phyloP scores from a whole-genome alignment of 371 early-diverging fungal genomes.

The Sporodiniella umbellata region DNA sequence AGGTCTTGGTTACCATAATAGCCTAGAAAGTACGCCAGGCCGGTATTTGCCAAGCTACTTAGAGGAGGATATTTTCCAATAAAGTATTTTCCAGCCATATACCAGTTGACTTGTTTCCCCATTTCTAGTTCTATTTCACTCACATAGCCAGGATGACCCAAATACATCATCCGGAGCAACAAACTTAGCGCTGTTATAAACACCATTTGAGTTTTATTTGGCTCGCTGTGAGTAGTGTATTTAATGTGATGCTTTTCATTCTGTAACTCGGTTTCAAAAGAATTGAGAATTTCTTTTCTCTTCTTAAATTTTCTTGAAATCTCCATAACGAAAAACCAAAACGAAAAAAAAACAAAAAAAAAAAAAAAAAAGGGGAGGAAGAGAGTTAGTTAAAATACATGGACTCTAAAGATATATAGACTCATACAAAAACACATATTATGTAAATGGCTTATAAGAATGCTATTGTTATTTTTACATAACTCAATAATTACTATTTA shows the following conservation, averaged over 20 bases:
- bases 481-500: constrained; percentile 3
- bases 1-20: constrained; percentile 85
- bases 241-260: constrained; percentile 3
- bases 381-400: too few species aligned
- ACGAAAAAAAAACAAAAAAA: too few species aligned
- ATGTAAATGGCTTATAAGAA: not conserved
- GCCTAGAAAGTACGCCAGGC: constrained; percentile 66
- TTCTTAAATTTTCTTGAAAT: constrained; percentile 18
- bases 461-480: not conserved
- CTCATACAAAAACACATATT: too few species aligned
- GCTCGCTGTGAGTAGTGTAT: not conserved
- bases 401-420: too few species aligned
- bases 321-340: constrained; percentile 4
- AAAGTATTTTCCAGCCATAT: constrained; percentile 38
- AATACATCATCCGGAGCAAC: constrained; percentile 8
- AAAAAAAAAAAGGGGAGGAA: not conserved
- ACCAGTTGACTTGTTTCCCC: constrained; percentile 36
- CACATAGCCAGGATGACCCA: constrained; percentile 8
- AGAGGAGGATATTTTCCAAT: constrained; percentile 51
- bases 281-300: constrained; percentile 7
- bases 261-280: constrained; percentile 2
- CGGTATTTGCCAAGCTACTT: constrained; percentile 87
- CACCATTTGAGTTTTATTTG: constrained; percentile 1
- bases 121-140: constrained; percentile 24
- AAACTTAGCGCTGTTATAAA: constrained; percentile 4